Evolutionary conservation across 345 rosid species (phyloP), one percentile per base, ranked within the genome.

Genomic region (Dipteronia dyeriana): DNA sequence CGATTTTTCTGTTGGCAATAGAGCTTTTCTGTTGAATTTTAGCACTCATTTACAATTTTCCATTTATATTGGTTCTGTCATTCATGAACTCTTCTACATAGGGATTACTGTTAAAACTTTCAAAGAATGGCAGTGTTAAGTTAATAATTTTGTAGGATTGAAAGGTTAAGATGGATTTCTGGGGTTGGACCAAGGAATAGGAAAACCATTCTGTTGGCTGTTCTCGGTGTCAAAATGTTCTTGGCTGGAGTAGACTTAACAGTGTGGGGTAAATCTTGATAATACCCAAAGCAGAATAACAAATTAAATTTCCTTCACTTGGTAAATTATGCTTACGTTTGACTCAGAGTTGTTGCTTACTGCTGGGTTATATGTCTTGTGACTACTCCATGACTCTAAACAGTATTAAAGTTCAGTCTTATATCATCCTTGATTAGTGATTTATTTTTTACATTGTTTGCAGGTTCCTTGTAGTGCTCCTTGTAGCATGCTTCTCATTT

Each of bases 391-490:
- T 31, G 67, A 43, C 71, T 79, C 9, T 70, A 68, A 38, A 54
- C 3, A 41, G 53, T 38, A 63, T 49, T 61, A 14, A 56, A 16
- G 17, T 73, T 68, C 29, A 66, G 14, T 34, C n/a, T 73, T 73
- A 29, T 43, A 7, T 65, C 66, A 64, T 74, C 39, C 43, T 72
- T 41, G 4, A 77, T 54, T 57, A 23, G 43, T 34, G 64, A 75
- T 77, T 81, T 67, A 75, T 70, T 62, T 74, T 4, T 75, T 67
- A 29, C 68, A 74, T 62, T 57, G 74, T 66, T 66, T 86, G 74
- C 78, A 95, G 99, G 92, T 91, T 92, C 83, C 89, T 95, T 75
- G 76, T 93, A 83, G 95, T 86, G 73, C 98, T 93, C 71, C 86
- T 93, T 47, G 73, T 78, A 34, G 93, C 94, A 73, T 95, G 99